phyloP scores from a whole-genome alignment of 768 basidiomycete species.

The Trametes cubensis region DNA sequence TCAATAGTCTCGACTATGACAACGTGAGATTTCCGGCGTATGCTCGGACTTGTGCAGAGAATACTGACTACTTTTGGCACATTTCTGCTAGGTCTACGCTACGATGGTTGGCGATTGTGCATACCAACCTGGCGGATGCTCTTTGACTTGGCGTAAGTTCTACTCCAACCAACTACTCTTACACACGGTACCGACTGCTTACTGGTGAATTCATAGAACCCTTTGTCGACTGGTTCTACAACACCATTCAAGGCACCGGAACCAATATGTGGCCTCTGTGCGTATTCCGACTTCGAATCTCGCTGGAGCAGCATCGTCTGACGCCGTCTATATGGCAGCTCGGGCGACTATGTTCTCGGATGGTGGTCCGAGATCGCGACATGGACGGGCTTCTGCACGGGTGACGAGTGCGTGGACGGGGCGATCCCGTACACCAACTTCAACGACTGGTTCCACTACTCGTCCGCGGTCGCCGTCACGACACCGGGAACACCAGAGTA shows the following conservation, averaged over 20 bases:
- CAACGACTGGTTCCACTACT: slow-evolving; percentile 18
- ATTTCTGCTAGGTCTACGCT: not conserved
- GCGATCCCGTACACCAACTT: slow-evolving; percentile 11
- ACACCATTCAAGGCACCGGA: slow-evolving; percentile 3
- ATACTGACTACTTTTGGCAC: not conserved
- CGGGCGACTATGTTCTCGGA: slow-evolving; percentile 4
- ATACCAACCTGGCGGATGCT: slow-evolving; percentile 3
- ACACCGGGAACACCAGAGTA: slow-evolving; percentile 7
- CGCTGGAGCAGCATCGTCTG: not conserved
- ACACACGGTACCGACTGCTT: too few relatives aligned
- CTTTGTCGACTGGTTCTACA: slow-evolving; percentile 14
- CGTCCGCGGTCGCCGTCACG: not conserved
- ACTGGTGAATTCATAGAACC: not conserved
- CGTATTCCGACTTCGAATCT: not conserved
- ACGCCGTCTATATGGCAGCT: not conserved
- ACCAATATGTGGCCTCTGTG: slow-evolving; percentile 7
- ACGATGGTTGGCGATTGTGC: slow-evolving; percentile 6
- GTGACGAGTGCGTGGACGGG: slow-evolving; percentile 1
- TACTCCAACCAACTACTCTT: too few relatives aligned
- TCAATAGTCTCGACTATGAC: not conserved
- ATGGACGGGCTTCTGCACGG: slow-evolving; percentile 8
- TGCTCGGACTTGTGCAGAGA: too few relatives aligned
- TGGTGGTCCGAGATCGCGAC: slow-evolving; percentile 8
- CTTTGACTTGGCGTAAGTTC: slow-evolving; percentile 9
- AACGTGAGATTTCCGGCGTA: not conserved